phyloP scores from a whole-genome alignment of 345 rosid genomes.

The Odontarrhena argentea region DNA sequence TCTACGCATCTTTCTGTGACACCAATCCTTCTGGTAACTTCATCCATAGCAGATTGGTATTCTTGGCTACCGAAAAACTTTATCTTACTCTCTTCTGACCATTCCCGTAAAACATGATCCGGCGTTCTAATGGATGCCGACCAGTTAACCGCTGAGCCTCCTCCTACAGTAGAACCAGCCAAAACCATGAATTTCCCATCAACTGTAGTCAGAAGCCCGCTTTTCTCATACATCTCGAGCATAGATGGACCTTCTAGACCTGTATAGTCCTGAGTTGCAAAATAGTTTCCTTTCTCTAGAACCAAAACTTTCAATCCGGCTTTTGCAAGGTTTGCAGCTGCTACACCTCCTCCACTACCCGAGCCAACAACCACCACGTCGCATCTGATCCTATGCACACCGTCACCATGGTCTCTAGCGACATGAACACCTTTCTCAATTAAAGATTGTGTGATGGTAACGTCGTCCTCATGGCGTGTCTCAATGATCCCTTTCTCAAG shows the following conservation, averaged over 20 bases:
- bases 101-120: constrained; percentile 46
- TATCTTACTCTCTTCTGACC: constrained; percentile 52
- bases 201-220: constrained; percentile 42
- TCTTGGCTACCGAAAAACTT: constrained; percentile 50
- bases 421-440: constrained; percentile 47
- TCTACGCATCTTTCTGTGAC: constrained; percentile 46
- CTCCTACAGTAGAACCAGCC: constrained; percentile 63
- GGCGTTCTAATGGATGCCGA: constrained; percentile 58
- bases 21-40: constrained; percentile 48
- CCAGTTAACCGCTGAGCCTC: constrained; percentile 66
- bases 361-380: constrained; percentile 62
- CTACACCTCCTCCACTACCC: constrained; percentile 67
- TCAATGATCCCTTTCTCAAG: constrained; percentile 52
- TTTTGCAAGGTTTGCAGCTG: constrained; percentile 56
- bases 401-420: constrained; percentile 33
- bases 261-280: constrained; percentile 49
- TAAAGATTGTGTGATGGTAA: constrained; percentile 39
- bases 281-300: constrained; percentile 65
- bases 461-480: constrained; percentile 41
- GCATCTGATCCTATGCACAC: constrained; percentile 49
- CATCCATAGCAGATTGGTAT: constrained; percentile 54
- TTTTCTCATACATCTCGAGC: constrained; percentile 49
- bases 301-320: constrained; percentile 57
- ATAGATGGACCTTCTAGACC: constrained; percentile 55
- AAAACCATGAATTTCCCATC: constrained; percentile 46